Evolutionary conservation across 78 protist genomes (phyloP), one percentile per base, ranked within the genome.

Genomic region (Anaeramoeba ignava): DNA sequence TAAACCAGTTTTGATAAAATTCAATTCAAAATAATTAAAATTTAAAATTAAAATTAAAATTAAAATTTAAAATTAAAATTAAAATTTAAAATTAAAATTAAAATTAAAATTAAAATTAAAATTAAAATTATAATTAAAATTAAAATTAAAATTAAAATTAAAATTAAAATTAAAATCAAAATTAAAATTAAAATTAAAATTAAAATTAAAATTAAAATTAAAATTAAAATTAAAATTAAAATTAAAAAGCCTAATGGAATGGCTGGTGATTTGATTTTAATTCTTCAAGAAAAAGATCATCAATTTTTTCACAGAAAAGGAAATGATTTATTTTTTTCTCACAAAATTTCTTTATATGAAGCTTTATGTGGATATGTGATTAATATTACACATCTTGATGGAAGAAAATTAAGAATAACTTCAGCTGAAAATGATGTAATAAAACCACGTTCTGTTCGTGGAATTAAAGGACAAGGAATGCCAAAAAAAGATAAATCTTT

Each of bases 221-320:
- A n/a, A n/a, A n/a, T n/a, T n/a, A n/a, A n/a, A n/a, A n/a, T n/a
- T n/a, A n/a, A n/a, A n/a, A n/a, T n/a, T n/a, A n/a, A n/a, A 8
- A 36, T 38, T 83, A 89, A 85, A 68, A 78, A 88, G 80, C 96
- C 97, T 2, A 93, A 90, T 79, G 37, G 87, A 39, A 54, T 38
- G 36, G 92, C 99, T 39, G 99, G 99, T 33, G 98, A 96, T 85
- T 89, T 97, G 42, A 87, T 96, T 40, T 83, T 97, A 36, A 87
- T 96, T 0, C 33, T 96, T 2, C 87, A 93, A 38, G 91, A 94
- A 88, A 88, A 91, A 88, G 89, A 86, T 78, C 98, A 96, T 87
- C 78, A 88, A 3, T 31, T 41, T 33, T 97, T 97, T 88, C 27
- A 41, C 54, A 90, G 99, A 80, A 81, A 91, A 17, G 97, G 94